Evolutionary conservation across 2,329 filamentous ascomycete species (phyloP), one percentile per base, ranked within the genome.

Genomic region (Hysterium pulicare): DNA sequence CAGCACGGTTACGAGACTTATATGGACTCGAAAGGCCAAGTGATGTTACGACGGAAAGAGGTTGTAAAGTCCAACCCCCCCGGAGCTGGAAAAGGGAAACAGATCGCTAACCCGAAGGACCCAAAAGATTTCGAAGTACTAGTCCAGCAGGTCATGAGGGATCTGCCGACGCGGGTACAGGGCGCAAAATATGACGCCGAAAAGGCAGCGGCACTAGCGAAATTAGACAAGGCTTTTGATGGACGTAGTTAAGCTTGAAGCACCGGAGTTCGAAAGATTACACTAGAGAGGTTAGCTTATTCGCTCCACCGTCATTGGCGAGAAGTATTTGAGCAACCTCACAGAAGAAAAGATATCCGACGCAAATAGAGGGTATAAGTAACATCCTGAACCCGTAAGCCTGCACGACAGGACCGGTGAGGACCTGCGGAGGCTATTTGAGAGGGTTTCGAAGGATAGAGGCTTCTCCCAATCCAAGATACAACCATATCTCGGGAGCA

Each of bases 1-100:
- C 68, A 71, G 35, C 69, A 72, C 46, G 71, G 70, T 3, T 74
- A 74, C 44, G 72, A 75, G 52, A 74, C 72, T 1, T 74, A 73
- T 45, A 72, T 74, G 69, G 72, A 75, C 36, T 56, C 54, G 23
- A 70, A 71, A 45, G 72, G 72, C 5, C 71, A 74, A 44, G 71
- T 74, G n/a, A 68, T 72, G 42, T 51, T 75, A 24, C 49, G 71
- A 4, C 64, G 71, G 33, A 68, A 73, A 41, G 71, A 66, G 34
- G 45, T 48, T 3, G 50, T 51, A 13, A 45, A 41, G 28, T 42
- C 57, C n/a, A 42, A 37, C 40, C 38, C 36, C 32, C 39, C n/a
- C 28, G 34, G 33, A 19, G 35, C 39, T 38, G 45, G 40, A 16
- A n/a, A 23, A 24, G 34, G 24, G n/a, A 53, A 59, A 36, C 49